Conservation (phyloP, 2,329 filamentous ascomycete species). For the Colletotrichum caudatum region DNA sequence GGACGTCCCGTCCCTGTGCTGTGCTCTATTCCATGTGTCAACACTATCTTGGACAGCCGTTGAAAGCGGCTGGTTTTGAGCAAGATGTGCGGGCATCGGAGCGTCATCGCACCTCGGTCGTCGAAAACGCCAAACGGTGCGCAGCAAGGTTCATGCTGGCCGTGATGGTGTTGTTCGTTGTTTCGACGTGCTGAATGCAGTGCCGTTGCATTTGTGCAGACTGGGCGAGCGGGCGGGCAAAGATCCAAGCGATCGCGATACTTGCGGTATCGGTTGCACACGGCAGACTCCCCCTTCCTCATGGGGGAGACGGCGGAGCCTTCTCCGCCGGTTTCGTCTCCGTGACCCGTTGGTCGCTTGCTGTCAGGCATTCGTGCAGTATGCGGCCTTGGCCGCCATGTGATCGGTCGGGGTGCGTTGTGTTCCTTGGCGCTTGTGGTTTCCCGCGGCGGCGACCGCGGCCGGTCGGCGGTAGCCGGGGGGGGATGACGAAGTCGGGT, state of each 20-base stretch:
- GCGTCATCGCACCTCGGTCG: background rate
- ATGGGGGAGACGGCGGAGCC: background rate
- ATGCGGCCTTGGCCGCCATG: background rate
- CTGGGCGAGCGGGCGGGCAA: background rate
- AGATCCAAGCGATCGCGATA: background rate
- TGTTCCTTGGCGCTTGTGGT: background rate
- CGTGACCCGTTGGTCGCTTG: background rate
- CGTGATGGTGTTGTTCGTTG: background rate
- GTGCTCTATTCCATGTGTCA: background rate
- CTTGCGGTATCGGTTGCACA: background rate
- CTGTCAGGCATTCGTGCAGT: background rate
- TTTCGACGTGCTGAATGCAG: background rate
- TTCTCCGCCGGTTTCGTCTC: background rate
- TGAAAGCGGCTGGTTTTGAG: background rate
- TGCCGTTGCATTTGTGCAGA: too few species aligned
- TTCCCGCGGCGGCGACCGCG: background rate
- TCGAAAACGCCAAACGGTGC: background rate
- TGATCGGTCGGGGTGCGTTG: too few species aligned
- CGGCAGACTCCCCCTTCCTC: too few species aligned
- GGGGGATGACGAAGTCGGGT: background rate
- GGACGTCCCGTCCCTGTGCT: background rate
- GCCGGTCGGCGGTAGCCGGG: background rate
- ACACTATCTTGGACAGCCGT: background rate
- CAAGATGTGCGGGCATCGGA: background rate
- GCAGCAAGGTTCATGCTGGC: background rate